Percentiles rank a stretch among this genome's conserved stretches.
Evolutionary conservation across 2,329 filamentous ascomycete species (phyloP).

Genomic region (Moelleriella libera): DNA sequence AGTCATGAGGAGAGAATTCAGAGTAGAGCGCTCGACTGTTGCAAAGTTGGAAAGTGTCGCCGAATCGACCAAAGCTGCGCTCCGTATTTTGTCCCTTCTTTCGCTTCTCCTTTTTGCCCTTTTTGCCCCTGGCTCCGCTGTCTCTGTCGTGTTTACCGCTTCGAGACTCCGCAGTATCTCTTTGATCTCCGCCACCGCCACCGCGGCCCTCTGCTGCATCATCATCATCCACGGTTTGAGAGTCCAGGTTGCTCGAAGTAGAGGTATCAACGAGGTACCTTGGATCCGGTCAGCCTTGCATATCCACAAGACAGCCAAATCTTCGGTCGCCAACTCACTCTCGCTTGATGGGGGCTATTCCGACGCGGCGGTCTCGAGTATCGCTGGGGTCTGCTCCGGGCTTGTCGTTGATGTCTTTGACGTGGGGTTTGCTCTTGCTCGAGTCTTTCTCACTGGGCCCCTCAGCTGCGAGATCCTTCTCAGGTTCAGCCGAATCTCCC

Average conservation of each 20-base stretch:
- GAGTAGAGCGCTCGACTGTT: slow-evolving; percentile 53
- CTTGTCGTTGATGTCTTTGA: not conserved
- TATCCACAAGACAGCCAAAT: not conserved
- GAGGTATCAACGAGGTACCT: slow-evolving; percentile 28
- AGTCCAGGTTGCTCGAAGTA: slow-evolving; percentile 10
- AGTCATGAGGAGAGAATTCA: slow-evolving; percentile 71
- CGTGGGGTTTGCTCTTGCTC: not conserved
- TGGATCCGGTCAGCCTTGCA: slow-evolving; percentile 2
- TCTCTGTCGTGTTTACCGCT: slow-evolving; percentile 44
- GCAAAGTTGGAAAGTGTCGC: slow-evolving; percentile 67
- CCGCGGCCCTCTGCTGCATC: slow-evolving; percentile 32
- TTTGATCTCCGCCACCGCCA: slow-evolving; percentile 13
- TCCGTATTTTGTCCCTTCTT: slow-evolving; percentile 62
- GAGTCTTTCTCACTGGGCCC: not conserved
- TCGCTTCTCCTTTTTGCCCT: slow-evolving; percentile 32
- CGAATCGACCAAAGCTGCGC: slow-evolving; percentile 66
- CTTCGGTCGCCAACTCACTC: slow-evolving; percentile 36
- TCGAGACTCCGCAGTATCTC: slow-evolving; percentile 10
- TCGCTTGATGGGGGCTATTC: slow-evolving; percentile 57
- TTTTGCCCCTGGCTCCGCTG: slow-evolving; percentile 17
- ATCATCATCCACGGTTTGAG: slow-evolving; percentile 22
- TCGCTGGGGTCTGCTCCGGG: slow-evolving; percentile 3
- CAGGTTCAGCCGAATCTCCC: slow-evolving; percentile 15
- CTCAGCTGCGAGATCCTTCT: not conserved
- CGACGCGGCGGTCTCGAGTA: slow-evolving; percentile 26